Percentiles rank a stretch among this genome's conserved stretches.
phyloP scores from a whole-genome alignment of 2,329 filamentous ascomycete species.

The Bipolaris bicolor region DNA sequence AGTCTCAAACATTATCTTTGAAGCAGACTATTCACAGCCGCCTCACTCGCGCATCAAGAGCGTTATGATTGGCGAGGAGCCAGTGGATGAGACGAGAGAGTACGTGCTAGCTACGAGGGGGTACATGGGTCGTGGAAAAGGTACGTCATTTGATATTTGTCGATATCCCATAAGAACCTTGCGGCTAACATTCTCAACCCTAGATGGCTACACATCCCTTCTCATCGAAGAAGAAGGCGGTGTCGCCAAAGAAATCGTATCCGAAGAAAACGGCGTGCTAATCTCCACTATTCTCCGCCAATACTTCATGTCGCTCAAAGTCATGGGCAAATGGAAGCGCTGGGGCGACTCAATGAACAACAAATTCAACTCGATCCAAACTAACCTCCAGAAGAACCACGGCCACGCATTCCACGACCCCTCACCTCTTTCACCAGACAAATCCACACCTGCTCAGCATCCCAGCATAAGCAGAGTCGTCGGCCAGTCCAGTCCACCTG shows the following conservation, averaged over 20 bases:
- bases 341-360: constrained; percentile 67
- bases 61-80: constrained; percentile 65
- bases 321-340: constrained; percentile 78
- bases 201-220: constrained; percentile 77
- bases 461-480: constrained; percentile 22
- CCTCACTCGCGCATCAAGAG: constrained; percentile 68
- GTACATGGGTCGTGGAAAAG: constrained; percentile 86
- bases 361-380: constrained; percentile 72
- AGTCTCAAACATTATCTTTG: constrained; percentile 80
- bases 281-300: constrained; percentile 87
- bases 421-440: constrained; percentile 18
- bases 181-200: neutral
- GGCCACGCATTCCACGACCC: constrained; percentile 57
- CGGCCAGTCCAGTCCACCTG: neutral
- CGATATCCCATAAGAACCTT: neutral
- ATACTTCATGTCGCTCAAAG: constrained; percentile 86
- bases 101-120: constrained; percentile 81
- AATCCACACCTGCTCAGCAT: constrained; percentile 12
- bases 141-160: constrained; percentile 12
- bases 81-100: constrained; percentile 66
- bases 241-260: constrained; percentile 75
- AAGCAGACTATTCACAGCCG: constrained; percentile 69
- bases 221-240: constrained; percentile 80
- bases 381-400: constrained; percentile 62
- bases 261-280: constrained; percentile 84